Percentiles rank a stretch among this genome's conserved stretches.
Conservation (phyloP, 2,329 filamentous ascomycete genomes). For the Xylariomycetidae sp. region DNA sequence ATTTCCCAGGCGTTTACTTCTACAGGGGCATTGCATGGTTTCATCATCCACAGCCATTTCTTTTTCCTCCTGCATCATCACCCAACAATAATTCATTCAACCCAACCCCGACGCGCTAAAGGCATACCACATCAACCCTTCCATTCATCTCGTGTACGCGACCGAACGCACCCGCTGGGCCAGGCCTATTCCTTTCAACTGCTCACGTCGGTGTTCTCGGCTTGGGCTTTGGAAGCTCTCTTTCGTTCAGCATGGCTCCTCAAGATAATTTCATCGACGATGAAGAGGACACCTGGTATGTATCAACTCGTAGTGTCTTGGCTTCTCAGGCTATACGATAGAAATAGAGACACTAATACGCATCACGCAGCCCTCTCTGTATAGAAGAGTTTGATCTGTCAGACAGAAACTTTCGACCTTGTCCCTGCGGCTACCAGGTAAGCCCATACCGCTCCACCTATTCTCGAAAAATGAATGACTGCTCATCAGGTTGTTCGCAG, state of each 20-base stretch:
- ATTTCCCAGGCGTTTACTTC: too few species aligned
- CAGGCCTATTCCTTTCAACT: too few species aligned
- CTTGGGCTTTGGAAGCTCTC: too few species aligned
- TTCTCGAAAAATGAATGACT: slow-evolving; percentile 11
- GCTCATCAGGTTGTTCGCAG: slow-evolving; percentile 39
- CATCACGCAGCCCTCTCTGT: slow-evolving; percentile 77
- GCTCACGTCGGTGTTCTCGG: too few species aligned
- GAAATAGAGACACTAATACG: too few species aligned
- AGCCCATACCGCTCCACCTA: slow-evolving; percentile 16
- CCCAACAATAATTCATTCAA: slow-evolving; percentile 13
- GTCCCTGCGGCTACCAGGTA: slow-evolving; percentile 97
- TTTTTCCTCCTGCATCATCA: slow-evolving; percentile 16
- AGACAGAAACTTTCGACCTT: slow-evolving; percentile 94
- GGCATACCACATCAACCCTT: slow-evolving; percentile 2
- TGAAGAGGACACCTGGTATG: slow-evolving; percentile 64
- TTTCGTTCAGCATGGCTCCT: slow-evolving; percentile 51
- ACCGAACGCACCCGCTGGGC: too few species aligned
- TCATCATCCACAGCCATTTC: slow-evolving; percentile 10
- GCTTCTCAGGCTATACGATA: too few species aligned
- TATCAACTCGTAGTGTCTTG: slow-evolving; percentile 2
- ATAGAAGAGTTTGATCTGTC: slow-evolving; percentile 98
- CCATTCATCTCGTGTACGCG: too few species aligned
- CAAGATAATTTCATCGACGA: slow-evolving; percentile 70
- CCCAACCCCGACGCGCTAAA: slow-evolving; percentile 16
- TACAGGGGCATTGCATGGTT: slow-evolving; percentile 9